Base-by-base conservation (phyloP, 495 filamentous ascomycete species). In the Talaromyces ruber region DNA sequence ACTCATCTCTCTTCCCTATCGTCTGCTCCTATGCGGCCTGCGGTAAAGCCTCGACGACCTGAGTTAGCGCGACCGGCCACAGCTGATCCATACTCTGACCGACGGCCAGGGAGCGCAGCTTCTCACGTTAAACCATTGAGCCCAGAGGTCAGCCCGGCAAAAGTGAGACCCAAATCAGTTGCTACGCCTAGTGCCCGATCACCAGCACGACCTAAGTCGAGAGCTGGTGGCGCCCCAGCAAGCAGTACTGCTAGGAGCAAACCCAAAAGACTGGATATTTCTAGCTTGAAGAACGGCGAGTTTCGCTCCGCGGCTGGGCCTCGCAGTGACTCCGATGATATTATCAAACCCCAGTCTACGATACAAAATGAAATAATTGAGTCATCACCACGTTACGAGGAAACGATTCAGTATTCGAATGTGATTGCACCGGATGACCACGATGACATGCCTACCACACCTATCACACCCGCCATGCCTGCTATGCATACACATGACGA, bases 1-100 rank as follows among this genome's bases (percentile, higher is more conserved):
- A 62, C 71, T 11, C 67, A 70, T 32, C 61, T 70, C 6, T 79
- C 76, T 7, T 81, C 82, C 9, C 66, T 88, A 3, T 82, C 84
- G 45, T 81, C 83, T 18, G 86, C 82, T 6, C 85, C 86, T 2
- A 76, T 86, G 64, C 77, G 86, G 56, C 82, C 84, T 32, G 80
- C 75, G 5, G 72, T 75, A 59, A 74, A 74, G 55, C 63, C 75
- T 14, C 67, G 72, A 54, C 72, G 81, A 63, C 72, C 83, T 7
- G 82, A 85, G 59, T 43, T 82, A 4, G 70, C 72, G 43, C 73
- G 82, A 28, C 83, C 84, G 29, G 82, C 79, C 28, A 86, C 83
- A 22, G 82, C 84, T 60, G 83, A 88, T 65, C 82, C 84, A 4
- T 84, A 82, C 64, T 74, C 81, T 22, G 70, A 66, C 53, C 67